Base-by-base conservation (phyloP, 192 early-diverging fungal species). In the Lobosporangium transversale region DNA sequence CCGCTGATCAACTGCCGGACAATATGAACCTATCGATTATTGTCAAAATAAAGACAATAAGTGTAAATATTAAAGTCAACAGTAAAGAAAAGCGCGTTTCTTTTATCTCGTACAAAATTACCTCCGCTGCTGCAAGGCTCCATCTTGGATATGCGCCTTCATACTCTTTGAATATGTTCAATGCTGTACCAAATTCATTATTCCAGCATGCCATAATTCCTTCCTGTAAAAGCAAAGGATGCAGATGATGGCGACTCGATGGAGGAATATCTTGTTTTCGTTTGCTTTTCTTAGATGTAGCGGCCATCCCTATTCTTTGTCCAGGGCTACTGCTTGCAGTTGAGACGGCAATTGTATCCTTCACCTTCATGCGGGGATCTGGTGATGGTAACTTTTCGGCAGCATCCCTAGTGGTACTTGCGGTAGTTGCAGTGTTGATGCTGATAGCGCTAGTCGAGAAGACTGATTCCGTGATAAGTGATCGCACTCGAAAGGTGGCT, bases 1-100 rank as follows among this genome's bases (percentile, higher is more conserved):
- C 80, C 80, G 14, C 66, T 78, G 36, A 81, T 71, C 29, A 81
- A 47, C 40, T 81, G 68, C 15, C 75, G 68, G 3, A 78, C 59
- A 42, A 81, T 73, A 40, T 81, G 73, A 12, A 78, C 63, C 68
- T 81, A 66, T 1, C 26, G 1, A 23, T 10, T n/a, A n/a, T n/a
- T n/a, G n/a, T n/a, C n/a, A n/a, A 30, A 27, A 21, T 12, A 2
- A 5, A 55, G 1, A 43, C 9, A 26, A 65, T 26, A 2, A 51
- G 12, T 32, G n/a, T n/a, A n/a, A n/a, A n/a, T n/a, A n/a, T n/a
- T n/a, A n/a, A n/a, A n/a, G n/a, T n/a, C n/a, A n/a, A n/a, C n/a
- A n/a, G n/a, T n/a, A n/a, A n/a, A n/a, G n/a, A n/a, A n/a, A n/a
- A n/a, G n/a, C n/a, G n/a, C n/a, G n/a, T n/a, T n/a, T n/a, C n/a